Base-by-base conservation (phyloP, 2,329 filamentous ascomycete species). In the Alternaria dauci region DNA sequence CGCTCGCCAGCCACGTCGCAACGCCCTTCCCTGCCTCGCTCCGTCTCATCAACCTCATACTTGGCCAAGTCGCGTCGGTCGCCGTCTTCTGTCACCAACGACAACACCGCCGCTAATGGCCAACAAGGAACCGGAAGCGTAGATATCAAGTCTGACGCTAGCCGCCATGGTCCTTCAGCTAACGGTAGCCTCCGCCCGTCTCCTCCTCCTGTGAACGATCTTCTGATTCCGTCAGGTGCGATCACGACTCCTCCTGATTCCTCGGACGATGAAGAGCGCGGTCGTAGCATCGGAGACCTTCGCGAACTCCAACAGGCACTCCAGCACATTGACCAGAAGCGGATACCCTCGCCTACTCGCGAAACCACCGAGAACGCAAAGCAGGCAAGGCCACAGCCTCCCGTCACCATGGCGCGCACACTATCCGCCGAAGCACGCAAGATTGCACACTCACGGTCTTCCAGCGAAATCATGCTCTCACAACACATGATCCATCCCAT, bases 161-260 rank as follows among this genome's bases (percentile, higher is more conserved):
- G 46, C 58, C 66, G 51, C 23, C 57, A 59, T 30, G 57, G 63
- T 25, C 56, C 71, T 74, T 41, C 58, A 66, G 61, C 81, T 56
- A 85, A 83, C 75, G 83, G 83, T 77, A 92, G 88, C 79, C 82
- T 96, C 63, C 88, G 92, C 71, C 91, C 94, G 78, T 96, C 93
- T 48, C 92, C 93, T 16, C 90, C 92, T n/a, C 92, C 93, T 18
- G 80, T 93, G 65, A 92, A 89, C 65, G 88, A 92, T 80, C 86
- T 88, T 61, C 82, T 87, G 65, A 95, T 97, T 78, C 93, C 93
- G 42, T 87, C 88, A 63, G 93, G 92, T 62, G 93, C 92, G 65
- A 88, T 97, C 69, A 91, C 96, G 60, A 97, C 94, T 0, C 94
- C 94, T 36, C 94, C 94, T 9, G 94, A 97, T 72, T 97, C 94